Base-by-base conservation (phyloP, 192 early-diverging fungal species). In the Entomortierella lignicola region DNA sequence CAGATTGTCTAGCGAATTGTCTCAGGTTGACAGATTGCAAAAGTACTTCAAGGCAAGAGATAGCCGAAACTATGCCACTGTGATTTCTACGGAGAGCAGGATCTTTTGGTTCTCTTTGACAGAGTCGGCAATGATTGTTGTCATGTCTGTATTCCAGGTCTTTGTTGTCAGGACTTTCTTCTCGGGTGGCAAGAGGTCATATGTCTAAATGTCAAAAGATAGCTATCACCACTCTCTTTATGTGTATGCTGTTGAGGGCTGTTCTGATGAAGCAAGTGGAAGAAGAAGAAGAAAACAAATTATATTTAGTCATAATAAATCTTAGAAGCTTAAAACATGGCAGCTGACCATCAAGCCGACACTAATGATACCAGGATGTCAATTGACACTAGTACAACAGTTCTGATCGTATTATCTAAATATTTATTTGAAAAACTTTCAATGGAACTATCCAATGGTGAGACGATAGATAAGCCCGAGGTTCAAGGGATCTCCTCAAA, bases 101-200 rank as follows among this genome's bases (percentile, higher is more conserved):
- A 91, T 99, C 57, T 98, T 93, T 85, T 98, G 96, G 97, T 98
- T 98, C 85, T 93, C 95, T 32, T 67, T 90, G 18, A 56, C 91
- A 31, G 93, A 98, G 83, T 90, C 88, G 58, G 55, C 89, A 48
- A 72, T 92, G 42, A 94, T 99, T 48, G 86, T 98, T 32, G 59
- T 86, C 51, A 96, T 96, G 86, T 92, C 95, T 13, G 89, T 90
- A 13, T 67, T 95, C n/a, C 98, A 99, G 86, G 96, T 99, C 23
- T 95, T 93, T 83, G 92, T 95, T 27, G 94, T 99, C 69, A 91
- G 91, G 80, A 93, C 88, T 25, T 96, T 99, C 89, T 99, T 99
- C 84, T 90, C 88, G 21, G 86, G 86, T 54, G 85, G 87, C 64
- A 91, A 91, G 72, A 81, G 81, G 8, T 85, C 86, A n/a, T 82